Evolutionary conservation across 208 protist species (phyloP).

Genomic region (Wallacemonas sp.): DNA sequence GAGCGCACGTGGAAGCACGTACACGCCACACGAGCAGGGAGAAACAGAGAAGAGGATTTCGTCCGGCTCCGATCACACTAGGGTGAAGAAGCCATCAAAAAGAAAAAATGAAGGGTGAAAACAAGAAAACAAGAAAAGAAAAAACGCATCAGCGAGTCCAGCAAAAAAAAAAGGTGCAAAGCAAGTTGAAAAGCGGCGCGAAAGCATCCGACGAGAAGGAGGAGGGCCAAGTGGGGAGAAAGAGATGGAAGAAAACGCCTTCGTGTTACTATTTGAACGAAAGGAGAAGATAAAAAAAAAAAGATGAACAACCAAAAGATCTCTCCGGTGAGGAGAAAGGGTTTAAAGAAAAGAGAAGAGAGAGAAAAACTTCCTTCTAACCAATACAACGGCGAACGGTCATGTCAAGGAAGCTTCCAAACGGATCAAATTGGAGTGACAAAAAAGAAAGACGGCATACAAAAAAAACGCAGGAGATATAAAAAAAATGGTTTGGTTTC

Average conservation of each 20-base stretch:
- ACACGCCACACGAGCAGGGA: not conserved
- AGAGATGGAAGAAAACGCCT: not conserved
- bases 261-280: constrained; percentile 1
- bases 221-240: not conserved
- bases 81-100: constrained; percentile 1
- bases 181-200: constrained; percentile 7
- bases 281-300: constrained; percentile 18
- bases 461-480: constrained; percentile 11
- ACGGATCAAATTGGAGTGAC: constrained; percentile 23
- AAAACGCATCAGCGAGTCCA: not conserved
- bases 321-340: not conserved
- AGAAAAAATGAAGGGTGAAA: constrained; percentile 9
- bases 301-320: constrained; percentile 1
- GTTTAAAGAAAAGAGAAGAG: constrained; percentile 7
- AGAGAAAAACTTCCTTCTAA: constrained; percentile 16
- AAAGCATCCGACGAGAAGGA: not conserved
- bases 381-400: no score
- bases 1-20: no score
- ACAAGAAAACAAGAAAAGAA: constrained; percentile 18
- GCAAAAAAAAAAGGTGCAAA: not conserved
- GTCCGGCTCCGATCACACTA: constrained; percentile 13
- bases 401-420: constrained; percentile 14
- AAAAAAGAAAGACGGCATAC: constrained; percentile 12
- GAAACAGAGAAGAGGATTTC: constrained; percentile 15
- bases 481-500: constrained; percentile 8